These are phyloP conservation scores for Amanita rubescens DNA, from an alignment of 768 basidiomycete genomes.

Conservation along the genomic window DNA sequence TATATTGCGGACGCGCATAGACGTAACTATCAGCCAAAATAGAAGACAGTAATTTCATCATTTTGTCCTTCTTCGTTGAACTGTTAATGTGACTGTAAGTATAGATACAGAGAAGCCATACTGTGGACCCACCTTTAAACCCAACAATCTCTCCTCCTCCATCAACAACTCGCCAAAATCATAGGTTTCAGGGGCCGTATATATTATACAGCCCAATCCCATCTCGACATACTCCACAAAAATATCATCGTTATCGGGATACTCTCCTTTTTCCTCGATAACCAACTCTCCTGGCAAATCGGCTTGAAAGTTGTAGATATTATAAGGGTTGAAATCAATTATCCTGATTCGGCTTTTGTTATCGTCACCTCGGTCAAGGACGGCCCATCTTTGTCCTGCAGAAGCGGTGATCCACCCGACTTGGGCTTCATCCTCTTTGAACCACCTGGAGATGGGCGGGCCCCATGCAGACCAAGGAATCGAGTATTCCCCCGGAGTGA, in stretches of 20 bases:
- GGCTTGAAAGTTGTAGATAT: too few species aligned
- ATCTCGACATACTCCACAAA: slow-evolving; percentile 21
- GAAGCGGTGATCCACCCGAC: slow-evolving; percentile 35
- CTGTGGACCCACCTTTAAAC: slow-evolving; percentile 12
- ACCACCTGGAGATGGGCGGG: slow-evolving; percentile 25
- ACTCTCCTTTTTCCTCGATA: not conserved
- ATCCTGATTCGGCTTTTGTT: slow-evolving; percentile 6
- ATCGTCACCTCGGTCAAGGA: slow-evolving; percentile 7
- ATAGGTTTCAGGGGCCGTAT: slow-evolving; percentile 1
- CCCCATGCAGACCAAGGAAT: slow-evolving; percentile 27
- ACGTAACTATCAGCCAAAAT: too few species aligned
- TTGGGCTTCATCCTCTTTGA: slow-evolving; percentile 18
- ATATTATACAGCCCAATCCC: slow-evolving; percentile 18
- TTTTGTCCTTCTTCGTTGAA: too few species aligned
- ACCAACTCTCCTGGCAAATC: not conserved
- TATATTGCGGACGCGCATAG: too few species aligned
- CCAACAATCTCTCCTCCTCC: slow-evolving; percentile 35
- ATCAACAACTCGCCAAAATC: slow-evolving; percentile 27
- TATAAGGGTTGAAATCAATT: slow-evolving; percentile 22
- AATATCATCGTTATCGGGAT: slow-evolving; percentile 8
- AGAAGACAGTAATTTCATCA: too few species aligned
- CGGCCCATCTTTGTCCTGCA: slow-evolving; percentile 25
- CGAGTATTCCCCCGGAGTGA: not conserved
- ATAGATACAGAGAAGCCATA: too few species aligned
- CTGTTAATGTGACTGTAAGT: too few species aligned